Evolutionary conservation across 768 basidiomycete genomes (phyloP), one percentile per base, ranked within the genome.

Genomic region (Candolleomyces eurysporus): DNA sequence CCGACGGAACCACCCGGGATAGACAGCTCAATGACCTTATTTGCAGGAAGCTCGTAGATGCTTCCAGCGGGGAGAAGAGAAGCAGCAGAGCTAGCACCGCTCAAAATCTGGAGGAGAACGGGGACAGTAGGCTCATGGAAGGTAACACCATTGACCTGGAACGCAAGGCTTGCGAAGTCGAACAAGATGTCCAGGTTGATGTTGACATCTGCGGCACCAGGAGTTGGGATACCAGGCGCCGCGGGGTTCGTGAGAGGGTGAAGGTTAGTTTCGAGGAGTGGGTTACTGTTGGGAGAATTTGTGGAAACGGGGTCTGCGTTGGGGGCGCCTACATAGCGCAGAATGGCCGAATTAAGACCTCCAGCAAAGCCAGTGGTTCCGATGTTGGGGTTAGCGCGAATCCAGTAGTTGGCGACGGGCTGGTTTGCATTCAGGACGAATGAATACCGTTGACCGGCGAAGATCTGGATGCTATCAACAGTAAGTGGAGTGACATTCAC

Each of bases 271-370:
- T 83, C 82, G 2, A 72, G 45, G 30, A 83, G 65, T 0, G 69
- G 71, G n/a, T 68, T 74, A 0, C 32, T 60, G 17, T 52, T 68
- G 11, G 59, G 26, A 1, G 72, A 66, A 5, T 74, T 69, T 2
- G 57, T 69, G 1, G 77, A 77, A 0, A 73, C 76, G 1, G 84
- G 83, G 39, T 83, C 74, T 1, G 58, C 63, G 14, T 49, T 58
- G 1, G 72, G 63, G 0, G 81, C 83, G 11, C 81, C 81, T 9
- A 43, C 58, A 67, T 86, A 86, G 10, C 80, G 77, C 10, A 85
- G 70, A 50, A 85, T 83, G 2, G 82, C 86, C 16, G 80, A 83
- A 67, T 84, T 86, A 19, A 81, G 63, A n/a, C 83, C 83, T 17
- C 68, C 66, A 13, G 32, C 62, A 56, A 68, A 70, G 4, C 61